A percentile compares a stretch with the other conserved stretches of the same genome.
These are phyloP conservation scores for Streptanthus diversifolius DNA, from an alignment of 345 rosid genomes.

Conservation along the genomic window DNA sequence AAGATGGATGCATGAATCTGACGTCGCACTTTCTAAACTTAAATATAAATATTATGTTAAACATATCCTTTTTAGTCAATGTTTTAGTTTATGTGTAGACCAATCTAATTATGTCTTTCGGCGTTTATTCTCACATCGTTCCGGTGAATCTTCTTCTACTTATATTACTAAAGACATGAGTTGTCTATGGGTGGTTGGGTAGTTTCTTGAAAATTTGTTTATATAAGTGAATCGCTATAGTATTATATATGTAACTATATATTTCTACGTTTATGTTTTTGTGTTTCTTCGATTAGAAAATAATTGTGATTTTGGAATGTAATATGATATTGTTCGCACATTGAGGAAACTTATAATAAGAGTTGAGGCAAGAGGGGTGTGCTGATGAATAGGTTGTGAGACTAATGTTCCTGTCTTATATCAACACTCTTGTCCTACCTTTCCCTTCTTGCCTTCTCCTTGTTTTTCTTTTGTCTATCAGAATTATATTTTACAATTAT, in stretches of 20 bases:
- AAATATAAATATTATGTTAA: slow-evolving; percentile 11
- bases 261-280: not conserved
- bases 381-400: slow-evolving; percentile 26
- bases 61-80: not conserved
- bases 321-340: slow-evolving; percentile 13
- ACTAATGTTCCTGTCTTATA: slow-evolving; percentile 32
- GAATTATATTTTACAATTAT: not conserved
- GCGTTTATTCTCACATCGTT: not conserved
- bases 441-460: slow-evolving; percentile 20
- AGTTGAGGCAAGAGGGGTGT: slow-evolving; percentile 26
- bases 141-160: slow-evolving; percentile 3
- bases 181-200: slow-evolving; percentile 5
- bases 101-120: slow-evolving; percentile 15
- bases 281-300: not conserved
- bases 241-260: not conserved
- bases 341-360: slow-evolving; percentile 10
- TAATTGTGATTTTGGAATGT: not conserved
- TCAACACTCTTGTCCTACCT: slow-evolving; percentile 30
- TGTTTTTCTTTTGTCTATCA: slow-evolving; percentile 22
- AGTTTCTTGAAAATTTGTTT: not conserved
- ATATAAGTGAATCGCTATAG: not conserved
- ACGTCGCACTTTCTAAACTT: slow-evolving; percentile 6
- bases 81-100: not conserved
- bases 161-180: not conserved
- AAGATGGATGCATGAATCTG: slow-evolving; percentile 31